Evolutionary conservation across 2,329 filamentous ascomycete species (phyloP).

Genomic region (Monilinia vaccinii-corymbosi): DNA sequence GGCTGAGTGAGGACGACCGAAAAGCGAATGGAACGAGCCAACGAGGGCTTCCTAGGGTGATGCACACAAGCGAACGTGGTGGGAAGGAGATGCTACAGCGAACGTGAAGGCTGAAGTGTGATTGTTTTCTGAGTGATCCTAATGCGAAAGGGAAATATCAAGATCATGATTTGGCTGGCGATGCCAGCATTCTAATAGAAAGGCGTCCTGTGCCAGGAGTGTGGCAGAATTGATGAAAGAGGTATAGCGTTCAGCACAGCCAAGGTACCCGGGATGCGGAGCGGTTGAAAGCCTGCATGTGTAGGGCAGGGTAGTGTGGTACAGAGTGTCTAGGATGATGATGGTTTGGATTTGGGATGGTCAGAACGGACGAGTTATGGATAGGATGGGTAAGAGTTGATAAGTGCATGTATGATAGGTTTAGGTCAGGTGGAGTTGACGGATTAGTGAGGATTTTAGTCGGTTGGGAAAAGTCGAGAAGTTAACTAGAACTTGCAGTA

Average conservation of each 20-base stretch:
- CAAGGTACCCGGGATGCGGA: conserved; percentile 13
- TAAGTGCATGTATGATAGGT: not conserved
- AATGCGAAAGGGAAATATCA: conserved; percentile 12
- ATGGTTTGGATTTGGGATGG: conserved; percentile 8
- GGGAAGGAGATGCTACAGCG: conserved; percentile 13
- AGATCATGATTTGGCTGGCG: conserved; percentile 19
- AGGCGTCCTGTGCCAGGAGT: conserved; percentile 7
- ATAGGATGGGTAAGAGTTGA: not conserved
- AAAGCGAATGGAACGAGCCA: conserved; percentile 68
- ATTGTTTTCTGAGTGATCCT: conserved; percentile 1
- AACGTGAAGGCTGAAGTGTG: conserved; percentile 9
- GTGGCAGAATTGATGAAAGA: conserved; percentile 12
- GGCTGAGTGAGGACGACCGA: conserved; percentile 26
- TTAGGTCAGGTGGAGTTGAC: not conserved
- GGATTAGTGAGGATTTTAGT: not conserved
- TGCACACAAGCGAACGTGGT: conserved; percentile 29
- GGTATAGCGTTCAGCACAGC: conserved; percentile 13
- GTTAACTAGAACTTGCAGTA: not conserved
- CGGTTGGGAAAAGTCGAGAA: not conserved
- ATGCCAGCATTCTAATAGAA: conserved; percentile 25
- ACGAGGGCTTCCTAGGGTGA: conserved; percentile 56
- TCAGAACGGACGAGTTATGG: not conserved
- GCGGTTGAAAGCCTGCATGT: conserved; percentile 10
- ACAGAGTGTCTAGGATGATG: conserved; percentile 6
- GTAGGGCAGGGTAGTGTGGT: conserved; percentile 9